Base-by-base conservation (phyloP, 345 rosid genomes). In the Aquilaria sinensis region DNA sequence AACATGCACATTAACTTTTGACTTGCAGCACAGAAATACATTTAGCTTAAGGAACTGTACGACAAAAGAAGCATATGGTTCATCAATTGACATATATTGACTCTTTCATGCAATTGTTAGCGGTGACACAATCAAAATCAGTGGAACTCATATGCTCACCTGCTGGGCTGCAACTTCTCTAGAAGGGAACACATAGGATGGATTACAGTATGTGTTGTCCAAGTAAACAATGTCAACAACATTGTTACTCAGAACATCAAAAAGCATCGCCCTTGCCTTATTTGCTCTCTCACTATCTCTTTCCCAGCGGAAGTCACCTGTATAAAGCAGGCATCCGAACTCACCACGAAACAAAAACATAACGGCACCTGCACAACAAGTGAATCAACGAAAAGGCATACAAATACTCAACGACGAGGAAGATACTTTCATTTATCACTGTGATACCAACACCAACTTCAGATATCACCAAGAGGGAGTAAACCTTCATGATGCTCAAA, bases 261-360 rank as follows among this genome's bases (percentile, higher is more conserved):
- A 56, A 16, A 91, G 83, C 50, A 67, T 66, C 23, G 49, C 65
- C 60, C 73, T 80, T 6, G 70, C 78, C 47, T 31, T 70, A n/a
- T 68, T 71, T 1, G 76, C 72, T 55, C 65, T 74, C 61, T 73
- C 76, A 12, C 73, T 31, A 14, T 53, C 47, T 1, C 50, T 31
- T 57, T 84, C 93, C 97, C 97, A 88, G 0, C 88, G 83, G 65
- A 88, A 88, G 69, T 86, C 90, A 4, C 92, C 94, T 0, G 92
- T 88, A 76, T 77, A 88, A 6, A 91, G 83, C 74, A 77, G 46
- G 74, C 85, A 82, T 32, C 94, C 97, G 15, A 88, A 86, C 7
- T 78, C 83, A 31, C 92, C 85, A 0, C 86, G 89, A 75, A 88
- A 88, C 68, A 91, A 68, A 67, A 83, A 77, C 97, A 91, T 91